These are phyloP conservation scores for Apiospora saccharicola DNA, from an alignment of 2,329 filamentous ascomycete species.

Conservation along the genomic window DNA sequence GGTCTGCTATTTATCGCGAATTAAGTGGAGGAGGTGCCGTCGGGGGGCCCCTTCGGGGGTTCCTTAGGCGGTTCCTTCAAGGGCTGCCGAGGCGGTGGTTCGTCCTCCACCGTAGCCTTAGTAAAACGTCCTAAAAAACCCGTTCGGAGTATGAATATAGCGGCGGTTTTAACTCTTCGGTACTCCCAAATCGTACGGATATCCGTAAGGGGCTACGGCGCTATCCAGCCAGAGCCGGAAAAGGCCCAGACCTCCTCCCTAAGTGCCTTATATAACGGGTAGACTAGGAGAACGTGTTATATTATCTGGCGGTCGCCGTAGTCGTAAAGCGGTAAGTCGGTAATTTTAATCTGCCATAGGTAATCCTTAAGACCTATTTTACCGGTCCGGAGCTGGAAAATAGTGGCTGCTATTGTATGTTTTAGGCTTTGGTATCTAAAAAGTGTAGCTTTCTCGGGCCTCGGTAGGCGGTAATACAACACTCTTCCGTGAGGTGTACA, in stretches of 20 bases:
- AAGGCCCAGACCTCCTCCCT: background rate
- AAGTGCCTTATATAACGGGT: too few relatives aligned
- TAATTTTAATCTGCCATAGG: background rate
- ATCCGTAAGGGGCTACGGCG: background rate
- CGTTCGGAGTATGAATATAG: background rate
- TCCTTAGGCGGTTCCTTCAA: background rate
- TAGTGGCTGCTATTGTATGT: background rate
- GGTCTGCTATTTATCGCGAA: background rate
- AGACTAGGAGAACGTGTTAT: background rate
- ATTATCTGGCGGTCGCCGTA: background rate
- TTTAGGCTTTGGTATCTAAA: background rate
- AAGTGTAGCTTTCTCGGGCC: background rate
- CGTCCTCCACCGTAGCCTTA: background rate
- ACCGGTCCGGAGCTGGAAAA: background rate
- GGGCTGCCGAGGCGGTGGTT: background rate
- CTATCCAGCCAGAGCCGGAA: background rate
- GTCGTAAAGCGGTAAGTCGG: background rate
- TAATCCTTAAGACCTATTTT: background rate
- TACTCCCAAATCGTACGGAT: background rate
- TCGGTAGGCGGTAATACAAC: background rate
- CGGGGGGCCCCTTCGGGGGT: background rate
- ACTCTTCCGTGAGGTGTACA: background rate
- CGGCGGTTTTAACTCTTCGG: background rate
- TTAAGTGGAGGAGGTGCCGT: background rate
- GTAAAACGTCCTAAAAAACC: background rate